Conservation (phyloP, 805 yeast species). For the Ogataea polymorpha region DNA sequence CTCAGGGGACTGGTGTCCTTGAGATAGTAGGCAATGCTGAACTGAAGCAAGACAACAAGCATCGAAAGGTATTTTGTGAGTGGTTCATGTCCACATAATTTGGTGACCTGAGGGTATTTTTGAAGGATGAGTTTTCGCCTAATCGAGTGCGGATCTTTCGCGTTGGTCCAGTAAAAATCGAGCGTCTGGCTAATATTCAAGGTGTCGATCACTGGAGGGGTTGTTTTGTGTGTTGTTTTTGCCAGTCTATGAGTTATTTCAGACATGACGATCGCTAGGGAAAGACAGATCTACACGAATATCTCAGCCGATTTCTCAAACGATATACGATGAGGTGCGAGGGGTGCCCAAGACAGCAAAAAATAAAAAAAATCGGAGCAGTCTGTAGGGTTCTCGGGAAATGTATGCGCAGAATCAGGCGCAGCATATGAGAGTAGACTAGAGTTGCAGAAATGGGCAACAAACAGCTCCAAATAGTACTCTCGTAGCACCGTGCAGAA, state of each 20-base stretch:
- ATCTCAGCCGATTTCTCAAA: slow-evolving; percentile 9
- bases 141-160: slow-evolving; percentile 73
- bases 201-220: slow-evolving; percentile 28
- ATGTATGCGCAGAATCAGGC: too few relatives aligned
- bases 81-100: slow-evolving; percentile 84
- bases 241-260: slow-evolving; percentile 20
- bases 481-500: too few relatives aligned
- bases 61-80: slow-evolving; percentile 72
- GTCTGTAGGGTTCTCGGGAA: too few relatives aligned
- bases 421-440: too few relatives aligned
- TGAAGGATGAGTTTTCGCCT: slow-evolving; percentile 72
- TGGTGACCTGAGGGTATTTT: slow-evolving; percentile 75
- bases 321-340: slow-evolving; percentile 8
- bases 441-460: too few relatives aligned
- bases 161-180: slow-evolving; percentile 83
- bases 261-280: slow-evolving; percentile 13
- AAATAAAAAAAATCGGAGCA: not conserved
- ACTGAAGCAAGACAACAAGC: slow-evolving; percentile 66
- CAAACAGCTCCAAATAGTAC: too few relatives aligned
- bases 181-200: slow-evolving; percentile 17
- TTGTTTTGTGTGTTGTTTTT: slow-evolving; percentile 18
- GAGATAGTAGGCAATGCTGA: slow-evolving; percentile 58
- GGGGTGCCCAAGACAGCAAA: slow-evolving; percentile 6
- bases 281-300: slow-evolving; percentile 9
- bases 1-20: slow-evolving; percentile 51